These are phyloP conservation scores for Papiliotrema fonsecae DNA, from an alignment of 1,284 basidiomycete species.

Conservation along the genomic window DNA sequence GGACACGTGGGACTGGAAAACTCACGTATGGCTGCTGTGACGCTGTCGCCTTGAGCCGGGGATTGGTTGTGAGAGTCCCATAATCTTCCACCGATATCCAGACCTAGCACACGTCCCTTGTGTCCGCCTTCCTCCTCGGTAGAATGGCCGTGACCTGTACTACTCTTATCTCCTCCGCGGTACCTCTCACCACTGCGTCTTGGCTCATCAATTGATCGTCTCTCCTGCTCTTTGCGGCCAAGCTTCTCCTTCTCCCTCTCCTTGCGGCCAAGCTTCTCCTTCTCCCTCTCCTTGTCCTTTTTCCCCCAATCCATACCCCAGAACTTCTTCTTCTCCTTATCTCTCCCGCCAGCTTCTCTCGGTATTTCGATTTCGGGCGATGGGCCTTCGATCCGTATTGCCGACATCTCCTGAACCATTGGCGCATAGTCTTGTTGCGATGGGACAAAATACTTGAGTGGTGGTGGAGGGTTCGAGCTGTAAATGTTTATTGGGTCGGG, in stretches of 20 bases:
- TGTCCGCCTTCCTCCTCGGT: conserved; percentile 14
- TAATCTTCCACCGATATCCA: conserved; percentile 11
- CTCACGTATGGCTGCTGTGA: conserved; percentile 37
- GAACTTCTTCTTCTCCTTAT: conserved; percentile 33
- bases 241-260: conserved; percentile 13
- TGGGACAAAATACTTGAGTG: too few species aligned
- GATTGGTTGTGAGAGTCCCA: conserved; percentile 3
- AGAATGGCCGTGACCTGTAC: conserved; percentile 14
- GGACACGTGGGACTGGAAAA: conserved; percentile 6
- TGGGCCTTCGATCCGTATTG: conserved; percentile 2
- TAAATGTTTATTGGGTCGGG: too few species aligned
- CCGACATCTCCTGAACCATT: conserved; percentile 5
- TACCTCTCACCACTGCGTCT: conserved; percentile 6
- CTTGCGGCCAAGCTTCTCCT: conserved; percentile 7
- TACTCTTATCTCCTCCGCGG: conserved; percentile 3
- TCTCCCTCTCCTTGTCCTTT: conserved; percentile 17
- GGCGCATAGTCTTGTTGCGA: neutral
- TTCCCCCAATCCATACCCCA: conserved; percentile 24
- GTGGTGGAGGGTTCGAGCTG: too few species aligned
- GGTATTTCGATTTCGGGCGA: conserved; percentile 8
- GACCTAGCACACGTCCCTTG: conserved; percentile 15
- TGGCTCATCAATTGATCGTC: neutral
- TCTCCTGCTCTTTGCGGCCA: conserved; percentile 4
- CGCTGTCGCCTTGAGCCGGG: conserved; percentile 32
- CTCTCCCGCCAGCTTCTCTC: conserved; percentile 7